These are phyloP conservation scores for Ceratobasidium sp. DNA, from an alignment of 1,284 basidiomycete species.

Conservation along the genomic window DNA sequence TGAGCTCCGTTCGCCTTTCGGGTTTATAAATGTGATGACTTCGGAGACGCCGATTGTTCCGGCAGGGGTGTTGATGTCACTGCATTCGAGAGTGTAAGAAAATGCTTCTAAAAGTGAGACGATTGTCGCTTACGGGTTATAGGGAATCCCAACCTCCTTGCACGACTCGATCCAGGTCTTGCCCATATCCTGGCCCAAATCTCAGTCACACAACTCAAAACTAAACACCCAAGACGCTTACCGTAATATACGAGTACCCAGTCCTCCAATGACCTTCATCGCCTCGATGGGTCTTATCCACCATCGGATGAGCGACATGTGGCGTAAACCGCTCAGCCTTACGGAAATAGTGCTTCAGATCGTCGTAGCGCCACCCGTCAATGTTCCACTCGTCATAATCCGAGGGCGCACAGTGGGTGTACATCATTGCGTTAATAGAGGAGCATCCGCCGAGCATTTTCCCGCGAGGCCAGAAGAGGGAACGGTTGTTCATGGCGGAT, in stretches of 20 bases:
- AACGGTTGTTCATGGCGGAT: conserved; percentile 51
- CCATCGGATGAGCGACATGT: conserved; percentile 45
- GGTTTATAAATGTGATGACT: conserved; percentile 55
- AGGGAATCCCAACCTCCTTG: conserved; percentile 53
- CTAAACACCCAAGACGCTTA: conserved; percentile 49
- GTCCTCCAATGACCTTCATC: conserved; percentile 54
- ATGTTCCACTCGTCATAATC: conserved; percentile 65
- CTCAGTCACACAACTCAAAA: conserved; percentile 47
- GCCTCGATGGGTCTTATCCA: conserved; percentile 51
- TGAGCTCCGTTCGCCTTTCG: conserved; percentile 61
- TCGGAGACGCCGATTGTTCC: conserved; percentile 55
- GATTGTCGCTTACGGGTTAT: conserved; percentile 51
- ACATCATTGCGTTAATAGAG: conserved; percentile 55
- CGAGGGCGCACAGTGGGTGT: conserved; percentile 51
- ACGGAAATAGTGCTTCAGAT: conserved; percentile 56
- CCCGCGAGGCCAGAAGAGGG: conserved; percentile 56
- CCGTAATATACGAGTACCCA: conserved; percentile 49
- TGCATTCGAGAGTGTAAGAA: conserved; percentile 45
- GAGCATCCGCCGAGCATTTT: conserved; percentile 60
- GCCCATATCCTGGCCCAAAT: conserved; percentile 24
- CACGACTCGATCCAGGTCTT: conserved; percentile 49
- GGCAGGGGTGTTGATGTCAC: conserved; percentile 56
- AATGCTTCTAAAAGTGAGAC: background rate
- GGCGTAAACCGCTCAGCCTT: conserved; percentile 48
- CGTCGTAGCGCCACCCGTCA: conserved; percentile 59